A percentile compares a stretch with the other conserved stretches of the same genome.
phyloP scores from a whole-genome alignment of 495 filamentous ascomycete genomes.

The Aspergillus hancockii region DNA sequence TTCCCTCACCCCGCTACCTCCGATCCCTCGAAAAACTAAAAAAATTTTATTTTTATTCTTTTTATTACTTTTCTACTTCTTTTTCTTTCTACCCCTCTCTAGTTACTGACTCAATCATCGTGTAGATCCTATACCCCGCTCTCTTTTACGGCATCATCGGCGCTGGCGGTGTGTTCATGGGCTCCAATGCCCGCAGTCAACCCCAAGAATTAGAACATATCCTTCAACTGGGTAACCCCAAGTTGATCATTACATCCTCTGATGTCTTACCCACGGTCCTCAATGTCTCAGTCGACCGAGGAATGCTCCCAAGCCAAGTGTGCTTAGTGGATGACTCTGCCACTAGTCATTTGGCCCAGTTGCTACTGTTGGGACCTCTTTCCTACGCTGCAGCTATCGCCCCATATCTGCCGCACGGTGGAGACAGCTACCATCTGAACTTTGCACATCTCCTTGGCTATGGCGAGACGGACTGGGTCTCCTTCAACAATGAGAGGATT shows the following conservation, averaged over 20 bases:
- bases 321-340: slow-evolving; percentile 49
- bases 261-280: slow-evolving; percentile 44
- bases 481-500: slow-evolving; percentile 46
- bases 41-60: slow-evolving; percentile 10
- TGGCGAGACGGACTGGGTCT: slow-evolving; percentile 55
- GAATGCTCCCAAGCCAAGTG: slow-evolving; percentile 50
- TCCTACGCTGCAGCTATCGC: slow-evolving; percentile 20
- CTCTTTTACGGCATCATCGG: slow-evolving; percentile 50
- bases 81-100: slow-evolving; percentile 5
- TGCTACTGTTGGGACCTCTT: slow-evolving; percentile 28
- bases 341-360: slow-evolving; percentile 35
- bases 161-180: slow-evolving; percentile 40
- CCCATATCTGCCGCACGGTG: slow-evolving; percentile 22
- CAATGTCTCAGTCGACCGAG: slow-evolving; percentile 44
- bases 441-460: slow-evolving; percentile 47
- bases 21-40: slow-evolving; percentile 6
- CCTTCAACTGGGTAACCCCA: slow-evolving; percentile 27
- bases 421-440: slow-evolving; percentile 26
- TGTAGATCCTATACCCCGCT: slow-evolving; percentile 50
- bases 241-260: slow-evolving; percentile 40
- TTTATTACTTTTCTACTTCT: slow-evolving; percentile 11
- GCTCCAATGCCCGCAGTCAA: slow-evolving; percentile 33
- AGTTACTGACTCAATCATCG: slow-evolving; percentile 9
- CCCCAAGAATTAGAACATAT: slow-evolving; percentile 31
- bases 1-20: slow-evolving; percentile 1